Evolutionary conservation across 805 yeast genomes (phyloP).

Genomic region (Candida multigemmis): DNA sequence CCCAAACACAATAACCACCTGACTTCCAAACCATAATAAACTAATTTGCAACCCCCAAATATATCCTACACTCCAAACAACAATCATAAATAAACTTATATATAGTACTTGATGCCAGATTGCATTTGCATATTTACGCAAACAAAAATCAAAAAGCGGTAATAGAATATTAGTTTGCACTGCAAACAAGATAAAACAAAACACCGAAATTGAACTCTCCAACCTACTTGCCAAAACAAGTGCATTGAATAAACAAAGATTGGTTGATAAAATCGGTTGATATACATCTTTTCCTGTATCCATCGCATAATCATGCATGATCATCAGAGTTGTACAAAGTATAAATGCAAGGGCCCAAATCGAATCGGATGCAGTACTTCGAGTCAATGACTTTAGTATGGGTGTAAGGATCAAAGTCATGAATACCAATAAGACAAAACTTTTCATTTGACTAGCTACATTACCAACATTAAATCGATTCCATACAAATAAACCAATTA

Average conservation of each 20-base stretch:
- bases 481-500: conserved; percentile 26
- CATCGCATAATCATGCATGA: conserved; percentile 60
- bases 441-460: conserved; percentile 34
- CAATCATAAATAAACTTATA: conserved; percentile 9
- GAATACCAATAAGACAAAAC: conserved; percentile 60
- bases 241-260: conserved; percentile 75
- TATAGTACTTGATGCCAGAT: conserved; percentile 13
- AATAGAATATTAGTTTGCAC: conserved; percentile 63
- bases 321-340: conserved; percentile 60
- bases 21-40: conserved; percentile 41
- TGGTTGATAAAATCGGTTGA: conserved; percentile 63
- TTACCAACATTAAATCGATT: conserved; percentile 4
- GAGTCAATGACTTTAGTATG: conserved; percentile 77
- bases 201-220: conserved; percentile 63
- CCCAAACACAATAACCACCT: conserved; percentile 39
- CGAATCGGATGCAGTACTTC: conserved; percentile 86
- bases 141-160: conserved; percentile 59
- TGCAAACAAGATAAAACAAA: conserved; percentile 70
- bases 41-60: conserved; percentile 16
- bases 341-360: conserved; percentile 89
- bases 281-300: conserved; percentile 22
- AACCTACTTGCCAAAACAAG: conserved; percentile 88
- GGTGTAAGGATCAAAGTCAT: conserved; percentile 78
- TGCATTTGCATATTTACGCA: conserved; percentile 32
- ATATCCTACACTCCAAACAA: too few species aligned